A percentile compares a stretch with the other conserved stretches of the same genome.
Evolutionary conservation across 305 asterid genomes (phyloP).

Genomic region (Nicotiana rustica): DNA sequence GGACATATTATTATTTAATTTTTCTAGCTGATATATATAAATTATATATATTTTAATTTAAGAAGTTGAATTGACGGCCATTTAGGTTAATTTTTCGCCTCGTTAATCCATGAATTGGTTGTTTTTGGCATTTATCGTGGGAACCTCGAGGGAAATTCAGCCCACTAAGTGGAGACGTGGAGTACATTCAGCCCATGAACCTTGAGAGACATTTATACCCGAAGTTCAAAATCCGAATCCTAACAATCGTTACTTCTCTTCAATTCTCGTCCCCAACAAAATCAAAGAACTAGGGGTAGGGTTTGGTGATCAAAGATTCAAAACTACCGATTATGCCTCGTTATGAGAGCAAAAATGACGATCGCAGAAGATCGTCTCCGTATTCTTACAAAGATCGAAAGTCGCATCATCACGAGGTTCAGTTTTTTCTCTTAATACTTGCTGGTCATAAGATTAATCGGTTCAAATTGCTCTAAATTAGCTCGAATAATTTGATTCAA

Average conservation of each 20-base stretch:
- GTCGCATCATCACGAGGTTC: constrained; percentile 36
- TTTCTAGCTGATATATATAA: no score
- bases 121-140: no score
- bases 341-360: constrained; percentile 53
- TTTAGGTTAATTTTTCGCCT: no score
- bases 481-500: neutral
- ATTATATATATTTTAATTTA: no score
- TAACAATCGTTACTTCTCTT: neutral
- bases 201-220: neutral
- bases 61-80: no score
- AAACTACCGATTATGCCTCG: constrained; percentile 53
- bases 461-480: neutral
- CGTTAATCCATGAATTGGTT: no score
- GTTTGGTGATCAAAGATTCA: constrained; percentile 34
- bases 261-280: neutral
- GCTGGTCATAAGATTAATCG: neutral
- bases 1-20: no score
- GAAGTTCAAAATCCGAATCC: neutral
- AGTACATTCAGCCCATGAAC: neutral
- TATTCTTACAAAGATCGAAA: constrained; percentile 58
- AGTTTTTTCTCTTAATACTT: neutral
- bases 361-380: constrained; percentile 59
- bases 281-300: constrained; percentile 33
- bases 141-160: constrained; percentile 14
- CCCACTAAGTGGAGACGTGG: neutral